A percentile compares a stretch with the other conserved stretches of the same genome.
Conservation (phyloP, 225 moss, liverwort and hornwort species). For the Sphagnum contortum region DNA sequence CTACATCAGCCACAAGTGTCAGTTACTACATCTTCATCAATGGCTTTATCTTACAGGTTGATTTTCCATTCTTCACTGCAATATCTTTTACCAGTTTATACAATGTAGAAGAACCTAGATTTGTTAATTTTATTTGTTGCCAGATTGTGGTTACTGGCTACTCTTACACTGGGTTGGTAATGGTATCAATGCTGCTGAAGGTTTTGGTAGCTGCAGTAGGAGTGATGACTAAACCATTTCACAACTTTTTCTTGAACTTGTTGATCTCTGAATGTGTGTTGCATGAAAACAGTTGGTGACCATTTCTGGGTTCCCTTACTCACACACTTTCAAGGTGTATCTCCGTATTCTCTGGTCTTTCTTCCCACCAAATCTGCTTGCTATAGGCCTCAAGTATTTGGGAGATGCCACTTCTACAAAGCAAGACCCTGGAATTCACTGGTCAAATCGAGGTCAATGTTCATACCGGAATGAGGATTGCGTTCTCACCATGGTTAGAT, state of each 20-base stretch:
- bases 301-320: conserved; percentile 77
- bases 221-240: no score
- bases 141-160: no score
- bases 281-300: conserved; percentile 60
- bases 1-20: conserved; percentile 83
- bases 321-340: conserved; percentile 23
- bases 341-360: conserved; percentile 69
- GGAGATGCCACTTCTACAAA: conserved; percentile 77
- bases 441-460: conserved; percentile 55
- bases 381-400: conserved; percentile 53
- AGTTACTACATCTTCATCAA: conserved; percentile 95
- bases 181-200: no score
- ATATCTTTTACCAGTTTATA: no score
- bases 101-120: no score
- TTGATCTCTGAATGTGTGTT: no score
- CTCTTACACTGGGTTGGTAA: no score
- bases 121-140: no score
- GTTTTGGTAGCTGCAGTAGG: no score
- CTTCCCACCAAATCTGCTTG: conserved; percentile 85
- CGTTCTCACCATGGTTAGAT: conserved; percentile 63
- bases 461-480: conserved; percentile 60
- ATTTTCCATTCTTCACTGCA: neutral
- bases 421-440: conserved; percentile 75
- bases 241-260: no score
- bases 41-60: conserved; percentile 82